Conservation (phyloP, 83 land plant species). For the Larix sibirica region DNA sequence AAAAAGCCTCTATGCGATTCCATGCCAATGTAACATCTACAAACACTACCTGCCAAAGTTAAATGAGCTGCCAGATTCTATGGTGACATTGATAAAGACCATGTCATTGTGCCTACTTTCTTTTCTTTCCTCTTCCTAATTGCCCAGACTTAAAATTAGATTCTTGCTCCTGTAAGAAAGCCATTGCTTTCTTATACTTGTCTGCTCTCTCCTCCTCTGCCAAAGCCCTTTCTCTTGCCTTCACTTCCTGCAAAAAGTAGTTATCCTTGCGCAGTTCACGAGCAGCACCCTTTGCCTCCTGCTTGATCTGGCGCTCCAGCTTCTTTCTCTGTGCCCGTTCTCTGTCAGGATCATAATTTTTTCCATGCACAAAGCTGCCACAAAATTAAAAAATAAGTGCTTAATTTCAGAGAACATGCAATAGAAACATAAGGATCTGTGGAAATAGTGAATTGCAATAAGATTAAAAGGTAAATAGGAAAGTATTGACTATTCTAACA, state of each 20-base stretch:
- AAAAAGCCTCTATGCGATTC: background rate
- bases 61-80: background rate
- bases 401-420: background rate
- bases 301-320: conserved; percentile 51
- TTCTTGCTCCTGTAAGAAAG: conserved; percentile 93
- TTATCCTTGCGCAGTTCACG: conserved; percentile 93
- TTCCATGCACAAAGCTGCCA: conserved; percentile 87
- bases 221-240: conserved; percentile 48
- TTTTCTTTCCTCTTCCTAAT: conserved; percentile 73
- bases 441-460: background rate
- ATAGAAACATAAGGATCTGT: no score
- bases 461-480: background rate
- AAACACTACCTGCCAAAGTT: background rate
- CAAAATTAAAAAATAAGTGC: background rate
- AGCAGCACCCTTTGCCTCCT: conserved; percentile 83
- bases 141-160: conserved; percentile 90
- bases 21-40: background rate
- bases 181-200: conserved; percentile 71
- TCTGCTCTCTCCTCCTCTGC: conserved; percentile 78
- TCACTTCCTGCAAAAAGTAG: conserved; percentile 67
- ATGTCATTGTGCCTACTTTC: conserved; percentile 30
- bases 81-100: background rate
- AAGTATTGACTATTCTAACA: background rate
- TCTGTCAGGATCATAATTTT: conserved; percentile 92
- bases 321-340: conserved; percentile 78